These are phyloP conservation scores for Phialophora chinensis DNA, from an alignment of 2,329 filamentous ascomycete genomes.

Conservation along the genomic window DNA sequence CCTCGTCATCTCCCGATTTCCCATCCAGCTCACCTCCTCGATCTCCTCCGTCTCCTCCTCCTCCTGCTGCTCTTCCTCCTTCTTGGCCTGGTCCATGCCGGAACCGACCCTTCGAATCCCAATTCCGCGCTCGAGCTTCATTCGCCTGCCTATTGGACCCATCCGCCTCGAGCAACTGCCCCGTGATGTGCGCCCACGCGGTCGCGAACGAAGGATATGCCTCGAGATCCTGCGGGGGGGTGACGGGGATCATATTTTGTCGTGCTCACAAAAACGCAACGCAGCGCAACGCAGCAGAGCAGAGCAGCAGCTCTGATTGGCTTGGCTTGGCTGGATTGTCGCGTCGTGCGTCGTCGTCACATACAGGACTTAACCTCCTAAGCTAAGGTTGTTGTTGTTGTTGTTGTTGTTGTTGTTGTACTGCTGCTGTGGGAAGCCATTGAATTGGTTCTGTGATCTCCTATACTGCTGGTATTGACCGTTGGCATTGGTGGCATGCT, in stretches of 20 bases:
- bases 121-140: slow-evolving; percentile 23
- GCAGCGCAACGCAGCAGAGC: background rate
- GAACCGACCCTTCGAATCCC: background rate
- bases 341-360: too few species aligned
- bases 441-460: slow-evolving; percentile 31
- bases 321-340: too few species aligned
- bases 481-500: slow-evolving; percentile 17
- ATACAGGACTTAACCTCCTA: too few species aligned
- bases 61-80: background rate
- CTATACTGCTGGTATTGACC: slow-evolving; percentile 31
- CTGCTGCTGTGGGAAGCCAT: slow-evolving; percentile 38
- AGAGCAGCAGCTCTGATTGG: too few species aligned
- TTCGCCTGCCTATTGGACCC: slow-evolving; percentile 47
- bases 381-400: too few species aligned
- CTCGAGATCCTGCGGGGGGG: slow-evolving; percentile 47
- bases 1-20: background rate
- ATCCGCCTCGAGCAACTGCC: slow-evolving; percentile 48
- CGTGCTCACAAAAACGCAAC: background rate
- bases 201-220: slow-evolving; percentile 52
- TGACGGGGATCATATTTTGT: slow-evolving; percentile 50
- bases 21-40: too few species aligned
- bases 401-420: slow-evolving; percentile 38
- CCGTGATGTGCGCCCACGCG: slow-evolving; percentile 50
- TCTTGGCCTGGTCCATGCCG: too few species aligned
- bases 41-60: background rate